Evolutionary conservation across 176 grass and related monocot genomes (phyloP), one percentile per base, ranked within the genome.

Genomic region (Oryza coarctata): DNA sequence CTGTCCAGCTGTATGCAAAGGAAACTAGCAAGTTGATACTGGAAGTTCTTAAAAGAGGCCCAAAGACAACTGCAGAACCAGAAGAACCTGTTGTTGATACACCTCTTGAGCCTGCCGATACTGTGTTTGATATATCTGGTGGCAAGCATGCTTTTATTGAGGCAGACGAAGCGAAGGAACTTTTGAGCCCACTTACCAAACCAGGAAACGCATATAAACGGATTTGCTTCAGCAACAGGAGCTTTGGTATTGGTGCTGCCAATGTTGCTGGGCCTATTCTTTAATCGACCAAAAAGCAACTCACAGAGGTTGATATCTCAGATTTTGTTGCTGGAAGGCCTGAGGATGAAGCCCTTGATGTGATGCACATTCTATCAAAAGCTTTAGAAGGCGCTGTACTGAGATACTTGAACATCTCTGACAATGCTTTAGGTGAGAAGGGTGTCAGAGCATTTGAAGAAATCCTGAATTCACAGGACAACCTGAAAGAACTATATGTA

Each of bases 381-480:
- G 91, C 89, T 8, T 81, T 97, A 68, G 85, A 90, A 74, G 92
- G 94, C 12, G 88, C 82, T 88, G 60, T 90, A 49, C 63, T 97
- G 34, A 88, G 78, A 73, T 92, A 90, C 82, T 74, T 97, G 15
- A 97, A 97, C 43, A 80, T 97, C 23, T 97, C 87, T 33, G 88
- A 97, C 40, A 97, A 97, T 80, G 94, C 92, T 38, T 86, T 94
- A 58, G 94, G 94, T 22, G 92, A 97, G 83, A 97, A 97, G 80
- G 94, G 92, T 81, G 86, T 97, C 23, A 86, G 94, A 65, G 94
- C 92, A 74, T 97, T 97, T 43, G 78, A 50, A 30, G 89, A 88
- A 65, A 92, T 97, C 15, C 33, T 97, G 66, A 92, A 89, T 84
- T 94, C 94, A 73, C 89, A 97, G 36, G 87, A 87, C 26, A 39